Base-by-base conservation (phyloP, 805 yeast genomes). In the Saccharomycopsis fibuligera region DNA sequence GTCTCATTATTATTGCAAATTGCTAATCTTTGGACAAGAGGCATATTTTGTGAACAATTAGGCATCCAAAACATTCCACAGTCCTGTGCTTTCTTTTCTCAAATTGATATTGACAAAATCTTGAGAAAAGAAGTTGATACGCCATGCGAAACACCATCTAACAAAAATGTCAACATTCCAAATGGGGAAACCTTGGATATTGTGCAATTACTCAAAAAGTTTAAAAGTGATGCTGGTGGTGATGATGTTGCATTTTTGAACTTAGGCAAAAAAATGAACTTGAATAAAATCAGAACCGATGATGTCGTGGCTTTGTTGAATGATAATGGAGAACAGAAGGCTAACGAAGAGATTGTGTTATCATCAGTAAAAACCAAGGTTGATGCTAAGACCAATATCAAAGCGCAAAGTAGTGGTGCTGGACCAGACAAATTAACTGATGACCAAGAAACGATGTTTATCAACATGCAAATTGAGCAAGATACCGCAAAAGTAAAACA, bases 21-120 rank as follows among this genome's bases (percentile, higher is more conserved):
- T 19, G 78, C 93, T 45, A 95, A 95, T 62, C 60, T 91, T 3
- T 93, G 99, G 99, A 91, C 98, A 0, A 72, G 99, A 51, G 95
- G 95, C 0, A 83, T 93, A 79, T 93, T 93, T 58, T 86, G 95
- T 56, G 95, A 90, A 60, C 95, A 89, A 59, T 65, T 91, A 60
- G 97, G 97, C 0, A 83, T 93, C 53, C 73, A 77, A 33, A 95
- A 90, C 55, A 72, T 93, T 35, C 99, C 99, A 0, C 96, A 90
- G 58, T 82, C 90, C 10, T 87, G 96, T 67, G 98, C 99, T 0
- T 93, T 93, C 62, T 93, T 93, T 62, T 86, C 96, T 1, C 89
- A 88, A 35, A 89, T 93, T 35, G 99, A 93, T 61, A 76, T 95
- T 47, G 99, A 93, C 60, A 77, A 74, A 53, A 85, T 91, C 3